phyloP scores from a whole-genome alignment of 768 basidiomycete genomes.

The Hemileccinum impolitum region DNA sequence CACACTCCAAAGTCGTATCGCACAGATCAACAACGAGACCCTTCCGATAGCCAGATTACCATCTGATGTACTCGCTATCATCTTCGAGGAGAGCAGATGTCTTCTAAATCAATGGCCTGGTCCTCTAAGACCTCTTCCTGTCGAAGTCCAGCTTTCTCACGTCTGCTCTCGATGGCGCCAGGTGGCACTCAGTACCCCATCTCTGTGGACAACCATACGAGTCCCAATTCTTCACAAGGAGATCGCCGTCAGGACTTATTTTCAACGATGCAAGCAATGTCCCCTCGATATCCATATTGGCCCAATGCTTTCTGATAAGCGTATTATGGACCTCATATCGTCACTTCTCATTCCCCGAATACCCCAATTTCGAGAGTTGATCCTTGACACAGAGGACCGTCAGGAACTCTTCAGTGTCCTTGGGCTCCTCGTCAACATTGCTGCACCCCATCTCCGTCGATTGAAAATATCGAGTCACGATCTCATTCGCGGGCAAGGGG shows the following conservation, averaged over 20 bases:
- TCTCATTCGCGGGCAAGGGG: conserved; percentile 21
- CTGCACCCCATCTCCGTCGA: conserved; percentile 27
- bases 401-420: conserved; percentile 27
- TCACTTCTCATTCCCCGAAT: conserved; percentile 29
- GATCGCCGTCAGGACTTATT: conserved; percentile 26
- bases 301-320: conserved; percentile 25
- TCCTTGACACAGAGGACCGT: conserved; percentile 30
- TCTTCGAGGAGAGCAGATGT: conserved; percentile 31
- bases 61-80: conserved; percentile 33
- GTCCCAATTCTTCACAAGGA: conserved; percentile 30
- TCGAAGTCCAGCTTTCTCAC: conserved; percentile 35
- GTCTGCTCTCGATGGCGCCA: conserved; percentile 35
- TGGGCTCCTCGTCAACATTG: conserved; percentile 17
- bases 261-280: conserved; percentile 31
- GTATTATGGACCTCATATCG: conserved; percentile 24
- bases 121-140: conserved; percentile 28
- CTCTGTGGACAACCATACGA: conserved; percentile 35
- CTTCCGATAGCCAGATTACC: conserved; percentile 30
- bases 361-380: conserved; percentile 30
- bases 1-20: conserved; percentile 30
- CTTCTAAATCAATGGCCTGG: conserved; percentile 27
- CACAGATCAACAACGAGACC: conserved; percentile 30
- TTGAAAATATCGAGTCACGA: conserved; percentile 30
- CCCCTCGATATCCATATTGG: conserved; percentile 32
- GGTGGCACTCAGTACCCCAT: conserved; percentile 33